These are phyloP conservation scores for Moesziomyces parantarcticus DNA, from an alignment of 1,284 basidiomycete species.

Conservation along the genomic window DNA sequence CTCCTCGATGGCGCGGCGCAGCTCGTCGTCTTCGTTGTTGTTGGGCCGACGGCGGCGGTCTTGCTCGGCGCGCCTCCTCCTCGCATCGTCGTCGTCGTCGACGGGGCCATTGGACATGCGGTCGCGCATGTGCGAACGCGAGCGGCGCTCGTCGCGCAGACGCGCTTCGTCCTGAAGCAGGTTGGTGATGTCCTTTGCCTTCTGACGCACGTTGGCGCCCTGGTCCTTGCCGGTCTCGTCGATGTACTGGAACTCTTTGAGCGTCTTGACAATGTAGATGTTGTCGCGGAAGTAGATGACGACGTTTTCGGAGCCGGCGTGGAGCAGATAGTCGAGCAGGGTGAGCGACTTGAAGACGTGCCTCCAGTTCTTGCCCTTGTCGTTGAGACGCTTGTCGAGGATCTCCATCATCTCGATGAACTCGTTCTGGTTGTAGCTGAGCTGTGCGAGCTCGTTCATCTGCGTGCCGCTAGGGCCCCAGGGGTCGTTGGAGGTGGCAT, in stretches of 20 bases:
- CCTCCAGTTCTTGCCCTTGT: conserved; percentile 99
- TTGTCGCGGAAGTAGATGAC: conserved; percentile 98
- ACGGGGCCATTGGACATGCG: conserved; percentile 77
- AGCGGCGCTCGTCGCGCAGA: conserved; percentile 84
- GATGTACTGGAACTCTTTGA: conserved; percentile 97
- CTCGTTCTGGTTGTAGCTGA: conserved; percentile 98
- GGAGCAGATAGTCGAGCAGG: conserved; percentile 93
- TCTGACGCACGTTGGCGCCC: conserved; percentile 95
- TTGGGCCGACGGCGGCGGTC: conserved; percentile 33
- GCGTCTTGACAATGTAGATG: conserved; percentile 96
- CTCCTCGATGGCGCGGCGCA: conserved; percentile 70
- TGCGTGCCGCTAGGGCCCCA: conserved; percentile 95
- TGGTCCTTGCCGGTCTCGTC: conserved; percentile 97
- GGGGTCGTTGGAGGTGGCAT: conserved; percentile 99
- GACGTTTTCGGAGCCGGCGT: conserved; percentile 96
- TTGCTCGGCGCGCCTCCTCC: conserved; percentile 40
- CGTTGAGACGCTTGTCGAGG: conserved; percentile 97
- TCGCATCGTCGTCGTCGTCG: conserved; percentile 76
- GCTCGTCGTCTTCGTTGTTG: conserved; percentile 72
- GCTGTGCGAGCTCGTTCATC: conserved; percentile 98
- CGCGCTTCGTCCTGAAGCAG: conserved; percentile 89
- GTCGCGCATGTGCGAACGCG: conserved; percentile 91
- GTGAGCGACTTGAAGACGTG: conserved; percentile 99
- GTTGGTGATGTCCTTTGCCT: conserved; percentile 98
- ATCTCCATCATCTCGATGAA: conserved; percentile 99